Evolutionary conservation across 2,329 filamentous ascomycete genomes (phyloP), one percentile per base, ranked within the genome.

Genomic region (Pestalotiopsis sp.): DNA sequence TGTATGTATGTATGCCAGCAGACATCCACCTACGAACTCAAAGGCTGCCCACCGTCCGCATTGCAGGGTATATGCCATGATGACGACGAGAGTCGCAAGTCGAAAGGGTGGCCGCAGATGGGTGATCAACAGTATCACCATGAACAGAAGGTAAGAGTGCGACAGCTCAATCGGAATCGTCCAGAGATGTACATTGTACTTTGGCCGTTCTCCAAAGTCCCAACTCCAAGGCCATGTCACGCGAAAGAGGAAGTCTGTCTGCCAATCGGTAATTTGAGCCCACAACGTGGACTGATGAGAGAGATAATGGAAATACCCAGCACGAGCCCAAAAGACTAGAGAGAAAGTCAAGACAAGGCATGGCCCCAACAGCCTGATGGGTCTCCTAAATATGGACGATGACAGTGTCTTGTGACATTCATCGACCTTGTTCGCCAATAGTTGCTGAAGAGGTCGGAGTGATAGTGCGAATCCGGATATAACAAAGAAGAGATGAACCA

Each of bases 401-500:
- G 82, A 79, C 3, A 87, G 76, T 2, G 81, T 79, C 3, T 76
- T 75, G 67, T 79, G 78, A 65, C 81, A 79, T 9, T 77, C 76
- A 17, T 78, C 76, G 65, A 77, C 76, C 68, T 83, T 76, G 52
- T 80, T 77, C 11, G 77, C 72, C 67, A 81, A 82, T 7, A 84
- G 79, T 39, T 79, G 76, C 65, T 79, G 78, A 31, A 86, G 74
- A 2, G 84, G 81, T 70, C 83, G 83, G 71, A 81, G 79, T 7
- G 83, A 80, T 25, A 86, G 78, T 3, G 81, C 84, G 69, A 83
- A 85, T 49, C 85, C 84, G 1, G 84, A 86, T 45, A 86, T 83
- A 71, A 86, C 80, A 74, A 86, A 86, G 75, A 86, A 86, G 61
- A 86, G 80, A 72, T 84, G 81, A 2, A 86, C 84, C 82, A 84